Base-by-base conservation (phyloP, 306 rosid genomes). In the Cucumis melo region DNA sequence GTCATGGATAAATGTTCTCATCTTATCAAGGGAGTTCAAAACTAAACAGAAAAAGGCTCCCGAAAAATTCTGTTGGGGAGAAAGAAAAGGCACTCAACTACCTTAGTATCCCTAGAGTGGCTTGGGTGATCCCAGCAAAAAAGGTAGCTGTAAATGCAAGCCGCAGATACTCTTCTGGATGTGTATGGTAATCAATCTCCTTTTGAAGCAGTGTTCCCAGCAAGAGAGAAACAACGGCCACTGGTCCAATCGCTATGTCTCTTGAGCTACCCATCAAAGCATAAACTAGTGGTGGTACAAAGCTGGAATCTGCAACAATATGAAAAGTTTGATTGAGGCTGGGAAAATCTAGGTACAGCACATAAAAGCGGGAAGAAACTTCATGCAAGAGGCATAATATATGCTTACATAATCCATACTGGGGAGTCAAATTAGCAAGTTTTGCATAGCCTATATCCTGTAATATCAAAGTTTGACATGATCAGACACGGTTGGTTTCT, bases 81-180 rank as follows among this genome's bases (percentile, higher is more conserved):
- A 21, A 65, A 38, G 21, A 19, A 65, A 10, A 24, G 75, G 41
- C 3, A 23, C n/a, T 15, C 59, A 48, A 48, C 10, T 86, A 92
- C 98, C 97, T 91, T 41, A 91, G 79, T 58, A 89, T 20, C 79
- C 98, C 98, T 80, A 94, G 96, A 21, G 96, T 85, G 77, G 89
- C 98, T 82, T 94, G 97, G 19, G 93, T 89, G 80, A 94, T 91
- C 78, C 98, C 98, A 3, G 96, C 96, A 58, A 94, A 94, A 81
- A 94, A 94, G 0, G 98, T 94, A 53, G 98, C 98, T 0, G 98
- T 94, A 77, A 94, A 94, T n/a, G 98, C 96, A 23, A 94, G 95
- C 80, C 95, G 79, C 66, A 55, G 67, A 77, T 94, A 91, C 63
- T 87, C 97, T 29, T 3, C 76, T 60, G 89, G 42, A 72, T 94